Evolutionary conservation across 31 red algal genomes (phyloP), one percentile per base, ranked within the genome.

Genomic region (Asparagopsis taxiformis): DNA sequence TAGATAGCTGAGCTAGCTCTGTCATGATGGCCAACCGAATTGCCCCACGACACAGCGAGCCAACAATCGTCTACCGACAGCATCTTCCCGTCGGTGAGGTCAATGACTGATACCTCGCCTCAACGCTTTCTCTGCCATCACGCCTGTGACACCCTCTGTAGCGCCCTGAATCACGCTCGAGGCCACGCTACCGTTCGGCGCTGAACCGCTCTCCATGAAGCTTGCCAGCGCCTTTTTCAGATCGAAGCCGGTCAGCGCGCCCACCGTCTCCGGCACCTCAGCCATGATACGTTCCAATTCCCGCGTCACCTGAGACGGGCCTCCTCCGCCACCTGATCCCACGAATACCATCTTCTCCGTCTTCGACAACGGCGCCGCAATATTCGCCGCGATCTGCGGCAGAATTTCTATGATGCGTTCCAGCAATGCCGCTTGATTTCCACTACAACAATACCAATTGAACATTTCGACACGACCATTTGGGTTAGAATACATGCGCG

Each of bases 261-360:
- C 50, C 17, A 80, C 44, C 2, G 68, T 69, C 33, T 90, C 76
- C 9, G 75, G 75, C 5, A 90, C 68, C 51, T 81, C 86, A 0
- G 68, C 76, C 31, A 90, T 74, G 49, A 82, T 75, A 8, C 74
- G 65, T 3, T 70, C 75, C 69, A 90, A 62, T 17, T 90, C 86
- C 36, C 69, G 65, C 15, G 69, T 80, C 33, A 90, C 71, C 53
- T 51, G 54, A 31, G 69, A 65, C 7, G 86, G 86, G 21, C 86
- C 86, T 19, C 73, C 64, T 1, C 76, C 70, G 49, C 58, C 68
- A 50, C 22, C 75, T 20, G 58, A 44, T 2, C 72, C 79, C 19
- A 92, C 70, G 41, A 92, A 92, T 50, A 92, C 88, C 52, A 92
- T 92, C 62, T 85, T 85, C 55, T 84, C 88, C 67, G 88, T 92